Evolutionary conservation across 2,329 filamentous ascomycete species (phyloP).

Genomic region (Ceratocystiopsis minuta): DNA sequence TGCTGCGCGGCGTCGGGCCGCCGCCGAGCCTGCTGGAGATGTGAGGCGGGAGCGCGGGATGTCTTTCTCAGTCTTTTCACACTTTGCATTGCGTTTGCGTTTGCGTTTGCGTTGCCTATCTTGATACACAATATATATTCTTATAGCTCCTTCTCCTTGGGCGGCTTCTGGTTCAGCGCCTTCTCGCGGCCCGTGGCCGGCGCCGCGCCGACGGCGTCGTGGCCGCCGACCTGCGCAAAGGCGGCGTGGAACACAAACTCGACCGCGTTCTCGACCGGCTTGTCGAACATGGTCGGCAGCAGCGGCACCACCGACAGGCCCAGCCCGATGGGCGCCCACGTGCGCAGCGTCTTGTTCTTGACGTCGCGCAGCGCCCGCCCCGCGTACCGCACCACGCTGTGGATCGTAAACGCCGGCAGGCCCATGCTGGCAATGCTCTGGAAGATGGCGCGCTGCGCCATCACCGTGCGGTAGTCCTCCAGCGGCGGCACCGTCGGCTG

Average conservation of each 20-base stretch:
- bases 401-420: constrained; percentile 81
- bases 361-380: constrained; percentile 67
- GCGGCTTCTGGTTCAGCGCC: constrained; percentile 19
- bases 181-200: constrained; percentile 35
- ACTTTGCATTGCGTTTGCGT: neutral
- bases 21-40: constrained; percentile 28
- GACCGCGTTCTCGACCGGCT: constrained; percentile 80
- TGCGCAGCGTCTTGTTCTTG: constrained; percentile 59
- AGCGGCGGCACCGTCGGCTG: constrained; percentile 43
- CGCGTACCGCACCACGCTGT: constrained; percentile 80
- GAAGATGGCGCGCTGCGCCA: constrained; percentile 80
- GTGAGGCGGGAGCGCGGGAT: too few relatives aligned
- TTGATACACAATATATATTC: neutral
- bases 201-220: constrained; percentile 33
- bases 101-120: neutral
- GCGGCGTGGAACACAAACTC: constrained; percentile 79
- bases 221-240: constrained; percentile 55
- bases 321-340: constrained; percentile 81
- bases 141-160: constrained; percentile 28
- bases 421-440: constrained; percentile 88
- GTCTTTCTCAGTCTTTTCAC: neutral
- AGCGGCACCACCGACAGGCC: constrained; percentile 63
- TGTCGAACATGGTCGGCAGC: constrained; percentile 69
- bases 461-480: constrained; percentile 80
- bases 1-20: constrained; percentile 72